Base-by-base conservation (phyloP, 2,329 filamentous ascomycete genomes). In the Xylaria sp. region DNA sequence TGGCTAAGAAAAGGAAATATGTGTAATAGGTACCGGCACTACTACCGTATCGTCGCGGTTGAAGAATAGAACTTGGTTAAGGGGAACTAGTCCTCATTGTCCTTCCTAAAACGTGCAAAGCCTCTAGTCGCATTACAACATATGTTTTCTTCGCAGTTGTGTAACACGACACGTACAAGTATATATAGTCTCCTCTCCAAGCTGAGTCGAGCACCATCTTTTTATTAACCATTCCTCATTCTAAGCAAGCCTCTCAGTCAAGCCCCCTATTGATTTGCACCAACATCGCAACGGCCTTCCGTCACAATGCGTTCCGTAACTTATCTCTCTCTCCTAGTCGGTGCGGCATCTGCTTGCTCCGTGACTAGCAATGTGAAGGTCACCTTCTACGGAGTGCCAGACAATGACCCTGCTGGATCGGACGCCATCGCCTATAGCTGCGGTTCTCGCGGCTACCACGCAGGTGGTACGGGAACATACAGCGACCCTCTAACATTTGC, bases 401-500 rank as follows among this genome's bases (percentile, higher is more conserved):
- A 82, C 72, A 82, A 83, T 64, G 75, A 77, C 44, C 79, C 80
- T 0, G 75, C 81, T 0, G 80, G 80, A 3, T 69, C 69, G 5
- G 69, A 77, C 4, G 75, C 60, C 18, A 81, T 78, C 29, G 79
- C 81, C 1, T 79, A 78, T 71, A 72, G 80, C 66, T 82, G 81
- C 68, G 75, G 76, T 8, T 76, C 78, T 23, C 76, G 80, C 27
- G 74, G 74, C 51, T 75, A 70, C 68, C 74, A 73, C 29, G 81
- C 82, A 16, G 82, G 82, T 10, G 83, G 83, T 18, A 78, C 73
- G 0, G 82, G 82, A 32, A 82, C 81, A n/a, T 82, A 77, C 71
- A 68, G 68, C 55, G 78, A 84, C 73, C 83, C 82, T 0, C 68
- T 83, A 29, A 83, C 82, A 1, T 82, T 84, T 59, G 83, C 83